phyloP scores from a whole-genome alignment of 257 asterid species.

The Forsythia suspensa region DNA sequence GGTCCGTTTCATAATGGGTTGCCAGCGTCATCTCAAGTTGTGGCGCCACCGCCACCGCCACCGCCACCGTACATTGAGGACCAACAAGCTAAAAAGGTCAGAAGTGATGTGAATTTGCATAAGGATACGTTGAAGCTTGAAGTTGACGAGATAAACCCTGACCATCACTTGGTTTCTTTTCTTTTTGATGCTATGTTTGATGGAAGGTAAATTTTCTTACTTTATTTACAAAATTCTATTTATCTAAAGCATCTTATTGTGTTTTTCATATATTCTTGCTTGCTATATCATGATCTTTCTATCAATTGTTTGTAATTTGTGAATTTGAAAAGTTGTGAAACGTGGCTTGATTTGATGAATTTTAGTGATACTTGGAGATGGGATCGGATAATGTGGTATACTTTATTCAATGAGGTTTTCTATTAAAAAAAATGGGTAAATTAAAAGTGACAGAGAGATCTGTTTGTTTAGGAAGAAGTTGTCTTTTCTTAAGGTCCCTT shows the following conservation, averaged over 20 bases:
- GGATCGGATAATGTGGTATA: background rate
- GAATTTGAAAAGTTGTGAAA: background rate
- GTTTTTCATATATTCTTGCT: background rate
- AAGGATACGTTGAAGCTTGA: slow-evolving; percentile 57
- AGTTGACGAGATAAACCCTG: slow-evolving; percentile 47
- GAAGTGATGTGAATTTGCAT: slow-evolving; percentile 64
- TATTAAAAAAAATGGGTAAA: background rate
- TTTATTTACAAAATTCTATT: background rate
- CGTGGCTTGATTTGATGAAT: background rate
- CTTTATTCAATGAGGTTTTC: too few species aligned
- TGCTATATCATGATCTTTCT: background rate
- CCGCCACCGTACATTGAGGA: slow-evolving; percentile 34
- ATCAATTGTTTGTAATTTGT: background rate
- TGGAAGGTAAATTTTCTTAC: slow-evolving; percentile 42
- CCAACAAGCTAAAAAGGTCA: slow-evolving; percentile 52
- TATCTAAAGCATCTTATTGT: background rate
- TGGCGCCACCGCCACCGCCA: slow-evolving; percentile 25
- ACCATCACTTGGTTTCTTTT: slow-evolving; percentile 54
- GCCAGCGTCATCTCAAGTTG: slow-evolving; percentile 20
- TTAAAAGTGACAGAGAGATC: background rate
- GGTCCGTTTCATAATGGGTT: slow-evolving; percentile 17
- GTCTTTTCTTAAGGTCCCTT: background rate
- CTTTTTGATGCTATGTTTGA: slow-evolving; percentile 66
- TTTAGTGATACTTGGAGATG: background rate
- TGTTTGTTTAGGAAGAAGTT: background rate